Evolutionary conservation across 208 protist species (phyloP), one percentile per base, ranked within the genome.

Genomic region (Tritrichomonas musculus): DNA sequence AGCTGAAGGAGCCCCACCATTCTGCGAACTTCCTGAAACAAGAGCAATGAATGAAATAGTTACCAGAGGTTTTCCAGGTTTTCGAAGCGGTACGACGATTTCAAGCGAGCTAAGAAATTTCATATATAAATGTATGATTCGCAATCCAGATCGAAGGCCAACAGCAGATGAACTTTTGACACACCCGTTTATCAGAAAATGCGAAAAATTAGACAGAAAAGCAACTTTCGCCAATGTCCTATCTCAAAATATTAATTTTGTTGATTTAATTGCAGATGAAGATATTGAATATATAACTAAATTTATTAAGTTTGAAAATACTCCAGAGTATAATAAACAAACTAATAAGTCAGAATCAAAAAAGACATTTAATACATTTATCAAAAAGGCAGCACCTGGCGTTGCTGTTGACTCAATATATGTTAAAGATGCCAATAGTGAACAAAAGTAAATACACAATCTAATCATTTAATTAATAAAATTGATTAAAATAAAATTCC

Each of bases 1-100:
- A 1, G 94, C 93, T 17, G 75, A 95, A 64, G 57, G 80, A 3
- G 8, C 36, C 20, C 93, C 93, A 84, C 94, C 94, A n/a, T 84
- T 93, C 49, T 65, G 33, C 4, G 72, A 94, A 65, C n/a, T 94
- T 13, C 93, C 73, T 0, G 57, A 84, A 36, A 84, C 80, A 44
- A 2, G 65, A 36, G 94, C 73, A 30, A 47, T 82, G 41, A 41
- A 53, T 36, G 73, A 82, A 82, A 82, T 82, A n/a, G 47, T 41
- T 82, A 50, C 41, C 25, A 47, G 50, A n/a, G 73, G 73, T 9
- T 82, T 82, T 36, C 73, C 73, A 82, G 73, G 73, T 0, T 82
- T 82, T 36, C 73, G 73, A 20, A 36, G 25, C 8, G 33, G 41
- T 53, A 82, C 25, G 9, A 50, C 30, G 8, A n/a, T 47, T 44